Base-by-base conservation (phyloP, 768 basidiomycete genomes). In the Amylocystis lapponica region DNA sequence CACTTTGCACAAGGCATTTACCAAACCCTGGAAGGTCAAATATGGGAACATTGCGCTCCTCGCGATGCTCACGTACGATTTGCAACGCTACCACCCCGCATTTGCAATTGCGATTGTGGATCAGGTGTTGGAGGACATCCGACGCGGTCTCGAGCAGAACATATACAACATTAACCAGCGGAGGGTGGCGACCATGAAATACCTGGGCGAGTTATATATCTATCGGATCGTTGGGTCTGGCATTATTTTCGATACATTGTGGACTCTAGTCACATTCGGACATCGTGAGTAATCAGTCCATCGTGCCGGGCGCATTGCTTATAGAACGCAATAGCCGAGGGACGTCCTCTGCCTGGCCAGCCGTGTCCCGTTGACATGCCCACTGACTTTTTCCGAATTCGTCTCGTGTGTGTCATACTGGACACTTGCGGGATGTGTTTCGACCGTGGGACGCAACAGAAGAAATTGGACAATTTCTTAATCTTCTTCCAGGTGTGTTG, bases 371-470 rank as follows among this genome's bases (percentile, higher is more conserved):
- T 96, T 41, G 96, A 99, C 59, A 84, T 88, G 71, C 87, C 89
- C 1, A 90, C 97, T 61, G 96, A 99, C 60, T 98, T 87, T 65
- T 99, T 99, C 77, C 82, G 96, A 26, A 64, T 97, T 43, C 76
- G 96, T 11, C 74, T 99, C 40, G 79, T 95, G 33, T 98, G 96
- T 59, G 86, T 86, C 6, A 70, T 99, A 29, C 71, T 99, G 16
- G 95, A 98, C 63, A 91, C 94, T 0, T 94, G 92, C 59, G 96
- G 95, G 16, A 90, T 94, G 77, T 98, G 95, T 66, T 98, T 99
- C 63, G 95, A 97, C 62, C 81, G 84, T 30, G 96, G 95, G 1
- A 81, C 85, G 4, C 87, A 91, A 60, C 89, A 83, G 64, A 86
- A 86, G 70, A 97, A 94, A 60, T 67, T 99, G 19, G 96, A 98